phyloP scores from a whole-genome alignment of 208 protist genomes.

The Leishmania lainsoni region DNA sequence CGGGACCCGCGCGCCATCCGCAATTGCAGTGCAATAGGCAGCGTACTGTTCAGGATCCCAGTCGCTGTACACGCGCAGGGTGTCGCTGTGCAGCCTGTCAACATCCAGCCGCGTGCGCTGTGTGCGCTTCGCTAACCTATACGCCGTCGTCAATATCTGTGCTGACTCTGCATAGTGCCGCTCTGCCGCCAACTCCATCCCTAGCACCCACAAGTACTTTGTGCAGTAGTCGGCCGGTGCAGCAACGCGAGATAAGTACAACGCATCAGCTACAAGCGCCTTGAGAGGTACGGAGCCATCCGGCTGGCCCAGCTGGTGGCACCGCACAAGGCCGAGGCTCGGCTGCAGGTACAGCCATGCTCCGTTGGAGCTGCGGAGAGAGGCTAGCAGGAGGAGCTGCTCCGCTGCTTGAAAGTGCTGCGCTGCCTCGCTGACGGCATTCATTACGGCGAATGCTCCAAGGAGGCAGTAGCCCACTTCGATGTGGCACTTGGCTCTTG shows the following conservation, averaged over 20 bases:
- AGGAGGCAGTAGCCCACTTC: conserved; percentile 78
- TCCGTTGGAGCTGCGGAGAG: conserved; percentile 42
- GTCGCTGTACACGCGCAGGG: conserved; percentile 52
- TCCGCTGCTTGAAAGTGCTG: conserved; percentile 54
- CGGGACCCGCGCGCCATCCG: not conserved
- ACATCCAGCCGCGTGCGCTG: conserved; percentile 37
- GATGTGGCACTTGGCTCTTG: conserved; percentile 61
- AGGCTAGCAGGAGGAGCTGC: conserved; percentile 43
- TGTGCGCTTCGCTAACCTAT: conserved; percentile 48
- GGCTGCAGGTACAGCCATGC: conserved; percentile 71
- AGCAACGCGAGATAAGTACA: conserved; percentile 46
- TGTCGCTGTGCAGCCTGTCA: conserved; percentile 40
- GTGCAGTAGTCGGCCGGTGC: conserved; percentile 61
- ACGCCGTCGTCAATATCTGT: conserved; percentile 43
- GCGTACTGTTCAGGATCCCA: conserved; percentile 67
- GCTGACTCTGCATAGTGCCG: conserved; percentile 44
- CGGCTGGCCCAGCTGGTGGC: conserved; percentile 34
- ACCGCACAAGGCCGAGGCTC: conserved; percentile 59
- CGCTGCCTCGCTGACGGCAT: conserved; percentile 40
- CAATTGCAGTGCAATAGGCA: conserved; percentile 40
- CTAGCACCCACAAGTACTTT: conserved; percentile 78
- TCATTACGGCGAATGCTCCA: conserved; percentile 25
- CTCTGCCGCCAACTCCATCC: conserved; percentile 67
- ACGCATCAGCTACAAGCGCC: conserved; percentile 46
- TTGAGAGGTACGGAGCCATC: conserved; percentile 29